Conservation (phyloP, 2,329 filamentous ascomycete species). For the Cercospora sojina region DNA sequence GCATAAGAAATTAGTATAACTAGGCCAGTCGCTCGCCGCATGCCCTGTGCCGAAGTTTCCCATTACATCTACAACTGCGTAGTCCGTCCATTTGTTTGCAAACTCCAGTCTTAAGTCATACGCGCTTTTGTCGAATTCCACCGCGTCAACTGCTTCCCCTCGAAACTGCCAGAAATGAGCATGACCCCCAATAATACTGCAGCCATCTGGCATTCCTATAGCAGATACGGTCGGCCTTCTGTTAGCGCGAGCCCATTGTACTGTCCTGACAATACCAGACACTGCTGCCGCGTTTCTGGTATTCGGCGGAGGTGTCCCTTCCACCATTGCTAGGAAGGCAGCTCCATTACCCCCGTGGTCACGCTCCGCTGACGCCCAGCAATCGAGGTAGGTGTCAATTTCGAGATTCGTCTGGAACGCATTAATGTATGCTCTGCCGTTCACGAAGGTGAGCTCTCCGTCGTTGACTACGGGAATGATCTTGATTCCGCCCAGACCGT, state of each 20-base stretch:
- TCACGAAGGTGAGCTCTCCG: not conserved
- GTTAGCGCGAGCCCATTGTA: not conserved
- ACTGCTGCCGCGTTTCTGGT: not conserved
- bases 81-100: not conserved
- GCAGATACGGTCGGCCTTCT: not conserved
- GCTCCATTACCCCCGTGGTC: not conserved
- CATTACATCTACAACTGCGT: not conserved
- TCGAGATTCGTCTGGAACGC: not conserved
- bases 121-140: not conserved
- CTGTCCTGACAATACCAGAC: not conserved
- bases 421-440: not conserved
- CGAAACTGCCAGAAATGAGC: not conserved
- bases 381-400: conserved; percentile 1
- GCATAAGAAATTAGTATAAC: no score
- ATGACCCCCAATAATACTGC: not conserved
- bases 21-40: no score
- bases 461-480: conserved; percentile 8
- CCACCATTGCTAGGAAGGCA: not conserved
- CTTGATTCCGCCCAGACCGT: not conserved
- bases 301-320: not conserved
- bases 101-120: not conserved
- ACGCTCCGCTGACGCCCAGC: not conserved
- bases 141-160: not conserved
- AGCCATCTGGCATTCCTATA: not conserved
- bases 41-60: not conserved